Conservation (phyloP, 2,329 filamentous ascomycete species). For the Teratosphaeria viscida region DNA sequence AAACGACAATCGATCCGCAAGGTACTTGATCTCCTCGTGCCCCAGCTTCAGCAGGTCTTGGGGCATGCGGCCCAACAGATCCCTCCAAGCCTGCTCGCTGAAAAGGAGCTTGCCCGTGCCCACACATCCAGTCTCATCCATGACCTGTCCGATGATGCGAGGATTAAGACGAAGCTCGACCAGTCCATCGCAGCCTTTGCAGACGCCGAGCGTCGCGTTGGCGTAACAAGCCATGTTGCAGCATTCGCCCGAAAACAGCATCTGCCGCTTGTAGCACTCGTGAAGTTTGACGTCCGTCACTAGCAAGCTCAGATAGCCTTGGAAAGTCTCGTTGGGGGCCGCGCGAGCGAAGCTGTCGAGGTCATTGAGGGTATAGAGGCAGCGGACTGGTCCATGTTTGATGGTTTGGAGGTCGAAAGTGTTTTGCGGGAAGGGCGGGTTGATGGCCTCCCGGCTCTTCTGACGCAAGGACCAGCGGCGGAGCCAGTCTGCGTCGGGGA, state of each 20-base stretch:
- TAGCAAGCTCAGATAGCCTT: constrained; percentile 36
- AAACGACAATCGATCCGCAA: constrained; percentile 44
- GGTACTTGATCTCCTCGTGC: constrained; percentile 32
- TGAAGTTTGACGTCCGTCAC: constrained; percentile 34
- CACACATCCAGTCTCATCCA: constrained; percentile 49
- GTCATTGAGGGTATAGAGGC: constrained; percentile 35
- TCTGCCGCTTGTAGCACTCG: constrained; percentile 30
- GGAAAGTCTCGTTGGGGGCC: constrained; percentile 27
- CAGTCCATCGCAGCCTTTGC: constrained; percentile 31
- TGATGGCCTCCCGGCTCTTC: constrained; percentile 41
- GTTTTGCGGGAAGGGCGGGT: constrained; percentile 35
- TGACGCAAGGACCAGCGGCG: constrained; percentile 38
- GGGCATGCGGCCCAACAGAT: constrained; percentile 37
- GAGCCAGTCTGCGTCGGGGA: constrained; percentile 45
- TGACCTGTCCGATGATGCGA: constrained; percentile 31
- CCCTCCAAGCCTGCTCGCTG: constrained; percentile 42
- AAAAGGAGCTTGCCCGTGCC: constrained; percentile 44
- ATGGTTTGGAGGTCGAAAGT: constrained; percentile 21
- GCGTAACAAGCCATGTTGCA: constrained; percentile 46
- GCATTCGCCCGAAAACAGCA: constrained; percentile 38
- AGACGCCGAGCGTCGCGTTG: constrained; percentile 33
- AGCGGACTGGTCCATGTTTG: constrained; percentile 16
- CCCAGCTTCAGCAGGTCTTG: constrained; percentile 33
- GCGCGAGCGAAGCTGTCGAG: constrained; percentile 33
- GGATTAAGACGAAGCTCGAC: constrained; percentile 33